Base-by-base conservation (phyloP, 495 filamentous ascomycete species). In the Talaromyces liani region DNA sequence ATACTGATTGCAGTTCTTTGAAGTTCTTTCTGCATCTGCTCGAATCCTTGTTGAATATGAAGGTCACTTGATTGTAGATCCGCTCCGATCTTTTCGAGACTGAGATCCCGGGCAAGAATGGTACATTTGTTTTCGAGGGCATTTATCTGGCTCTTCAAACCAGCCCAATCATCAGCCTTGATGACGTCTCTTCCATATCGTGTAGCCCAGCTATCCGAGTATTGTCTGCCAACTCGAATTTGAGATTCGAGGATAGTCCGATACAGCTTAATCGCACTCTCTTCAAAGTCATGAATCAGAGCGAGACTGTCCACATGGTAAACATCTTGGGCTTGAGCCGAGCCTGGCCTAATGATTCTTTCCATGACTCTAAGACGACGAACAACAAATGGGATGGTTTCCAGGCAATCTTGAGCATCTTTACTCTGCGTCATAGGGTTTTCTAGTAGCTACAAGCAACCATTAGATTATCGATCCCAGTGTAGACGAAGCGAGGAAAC, bases 131-230 rank as follows among this genome's bases (percentile, higher is more conserved):
- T 14, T 22, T 65, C 63, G 1, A 63, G 22, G 4, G 27, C 25
- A 18, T 65, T 59, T 9, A 65, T 62, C 3, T 62, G 41, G 7
- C 16, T 51, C n/a, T 65, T 49, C 14, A 65, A 29, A 5, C 25
- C 45, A 33, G 9, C 22, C 58, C 65, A 67, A 8, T 67, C 64
- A 51, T 67, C 65, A 4, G 58, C 41, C 47, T 66, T 67, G 58
- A 66, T 8, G 6, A 67, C 24, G 55, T 67, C 36, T n/a, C 65
- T 62, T 34, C 57, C 64, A 51, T 10, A 63, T 18, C 59, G 57
- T 16, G 58, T 24, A 6, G 61, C 12, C 20, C 20, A 49, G 57
- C n/a, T 3, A 22, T 53, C 51, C 0, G 16, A 18, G 9, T 47
- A 24, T 2, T 67, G 64, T 20, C 53, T 41, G 7, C 39, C 29